phyloP scores from a whole-genome alignment of 2,329 filamentous ascomycete genomes.

The Metarhizium album region DNA sequence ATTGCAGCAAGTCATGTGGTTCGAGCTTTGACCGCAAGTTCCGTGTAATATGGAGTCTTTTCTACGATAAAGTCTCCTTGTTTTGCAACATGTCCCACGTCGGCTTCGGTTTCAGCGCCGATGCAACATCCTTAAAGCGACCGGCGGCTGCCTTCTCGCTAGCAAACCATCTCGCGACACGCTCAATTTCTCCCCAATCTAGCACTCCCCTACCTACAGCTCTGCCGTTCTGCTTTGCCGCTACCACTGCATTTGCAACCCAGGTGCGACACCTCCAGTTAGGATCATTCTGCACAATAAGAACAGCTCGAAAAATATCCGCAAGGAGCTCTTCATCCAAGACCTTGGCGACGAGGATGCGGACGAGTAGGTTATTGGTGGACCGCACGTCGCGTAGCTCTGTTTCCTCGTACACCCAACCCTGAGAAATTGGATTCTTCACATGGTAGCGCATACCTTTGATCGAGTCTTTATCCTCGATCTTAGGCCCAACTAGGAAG shows the following conservation, averaged over 20 bases:
- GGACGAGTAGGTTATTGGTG: constrained; percentile 22
- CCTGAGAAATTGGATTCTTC: constrained; percentile 13
- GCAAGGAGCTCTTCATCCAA: constrained; percentile 21
- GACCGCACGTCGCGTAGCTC: constrained; percentile 10
- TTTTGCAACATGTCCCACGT: not conserved
- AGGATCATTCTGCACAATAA: constrained; percentile 22
- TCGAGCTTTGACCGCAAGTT: too few relatives aligned
- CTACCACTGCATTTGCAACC: not conserved
- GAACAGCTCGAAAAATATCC: constrained; percentile 19
- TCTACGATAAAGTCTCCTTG: not conserved
- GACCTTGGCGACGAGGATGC: constrained; percentile 29
- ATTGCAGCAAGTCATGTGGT: too few relatives aligned
- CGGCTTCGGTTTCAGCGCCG: not conserved
- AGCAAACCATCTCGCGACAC: not conserved
- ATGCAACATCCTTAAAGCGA: not conserved
- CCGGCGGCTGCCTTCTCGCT: not conserved
- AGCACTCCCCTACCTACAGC: not conserved
- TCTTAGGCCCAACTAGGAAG: constrained; percentile 20
- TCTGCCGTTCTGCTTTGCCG: not conserved
- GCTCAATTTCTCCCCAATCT: not conserved
- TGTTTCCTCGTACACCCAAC: constrained; percentile 19
- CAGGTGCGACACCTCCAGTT: constrained; percentile 1
- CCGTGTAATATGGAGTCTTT: too few relatives aligned
- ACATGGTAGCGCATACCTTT: constrained; percentile 22
- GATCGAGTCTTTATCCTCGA: constrained; percentile 11